Evolutionary conservation across 352 stramenopile species (phyloP).

Genomic region (Pythium aquatile): DNA sequence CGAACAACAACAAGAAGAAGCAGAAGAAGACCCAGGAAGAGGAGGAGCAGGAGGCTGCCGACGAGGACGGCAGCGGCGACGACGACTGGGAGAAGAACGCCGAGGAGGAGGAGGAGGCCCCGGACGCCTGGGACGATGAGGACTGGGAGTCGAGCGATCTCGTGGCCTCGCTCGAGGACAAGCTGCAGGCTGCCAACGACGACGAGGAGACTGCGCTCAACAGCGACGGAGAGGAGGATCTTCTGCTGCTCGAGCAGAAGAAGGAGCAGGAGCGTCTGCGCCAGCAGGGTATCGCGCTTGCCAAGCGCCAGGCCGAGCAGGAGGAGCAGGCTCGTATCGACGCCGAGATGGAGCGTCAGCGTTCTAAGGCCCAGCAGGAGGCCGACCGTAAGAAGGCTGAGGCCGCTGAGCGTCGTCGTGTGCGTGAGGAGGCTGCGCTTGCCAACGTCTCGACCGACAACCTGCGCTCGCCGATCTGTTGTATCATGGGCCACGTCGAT

Average conservation of each 20-base stretch:
- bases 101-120: conserved; percentile 52
- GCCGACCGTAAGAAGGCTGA: conserved; percentile 84
- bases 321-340: conserved; percentile 64
- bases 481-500: conserved; percentile 99
- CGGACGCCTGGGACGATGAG: conserved; percentile 82
- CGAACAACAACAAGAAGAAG: conserved; percentile 71
- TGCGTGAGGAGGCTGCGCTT: conserved; percentile 71
- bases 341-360: conserved; percentile 61
- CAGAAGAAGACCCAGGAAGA: conserved; percentile 35
- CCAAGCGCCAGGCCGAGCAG: conserved; percentile 92
- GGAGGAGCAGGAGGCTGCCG: conserved; percentile 36
- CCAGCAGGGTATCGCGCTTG: conserved; percentile 91
- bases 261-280: conserved; percentile 93
- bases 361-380: conserved; percentile 84
- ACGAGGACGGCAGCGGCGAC: conserved; percentile 40
- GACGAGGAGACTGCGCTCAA: conserved; percentile 36
- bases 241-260: conserved; percentile 93
- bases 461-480: conserved; percentile 97
- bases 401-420: conserved; percentile 61
- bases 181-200: conserved; percentile 59
- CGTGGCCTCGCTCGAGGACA: conserved; percentile 76
- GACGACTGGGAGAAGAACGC: conserved; percentile 69
- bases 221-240: conserved; percentile 91
- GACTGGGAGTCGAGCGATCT: conserved; percentile 82
- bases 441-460: conserved; percentile 92